Conservation (phyloP, 148 eudicot genomes). For the Rhododendron williamsianum region DNA sequence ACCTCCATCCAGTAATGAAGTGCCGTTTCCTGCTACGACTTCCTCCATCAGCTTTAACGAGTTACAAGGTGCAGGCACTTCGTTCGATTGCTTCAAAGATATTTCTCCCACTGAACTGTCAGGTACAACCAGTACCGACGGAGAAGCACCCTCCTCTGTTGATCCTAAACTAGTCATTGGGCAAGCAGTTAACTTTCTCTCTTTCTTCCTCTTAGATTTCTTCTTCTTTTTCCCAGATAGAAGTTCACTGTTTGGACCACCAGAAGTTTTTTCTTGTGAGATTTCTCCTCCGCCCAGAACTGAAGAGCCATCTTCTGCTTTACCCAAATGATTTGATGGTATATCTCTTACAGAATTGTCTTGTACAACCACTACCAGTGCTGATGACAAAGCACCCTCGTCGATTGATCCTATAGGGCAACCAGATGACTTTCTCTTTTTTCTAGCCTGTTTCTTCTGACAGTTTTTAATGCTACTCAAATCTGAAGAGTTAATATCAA, state of each 20-base stretch:
- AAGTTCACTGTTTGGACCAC: not conserved
- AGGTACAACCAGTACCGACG: not conserved
- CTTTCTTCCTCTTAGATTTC: slow-evolving; percentile 1
- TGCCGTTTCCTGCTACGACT: not conserved
- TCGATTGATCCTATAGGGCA: not conserved
- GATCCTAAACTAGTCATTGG: not conserved
- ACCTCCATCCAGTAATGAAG: not conserved
- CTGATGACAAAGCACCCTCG: not conserved
- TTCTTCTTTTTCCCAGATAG: not conserved
- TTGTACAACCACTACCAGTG: not conserved
- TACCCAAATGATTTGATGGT: not conserved
- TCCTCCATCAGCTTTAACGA: not conserved
- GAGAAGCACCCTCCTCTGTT: not conserved
- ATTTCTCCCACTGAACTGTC: not conserved
- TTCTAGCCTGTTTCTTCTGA: not conserved
- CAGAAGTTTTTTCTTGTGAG: not conserved
- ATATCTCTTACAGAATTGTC: not conserved
- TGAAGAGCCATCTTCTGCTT: slow-evolving; percentile 8
- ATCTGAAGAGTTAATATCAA: slow-evolving; percentile 2
- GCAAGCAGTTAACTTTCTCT: not conserved
- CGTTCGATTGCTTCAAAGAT: not conserved
- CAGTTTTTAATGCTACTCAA: not conserved
- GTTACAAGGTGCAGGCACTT: not conserved
- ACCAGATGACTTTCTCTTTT: not conserved
- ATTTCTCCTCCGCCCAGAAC: not conserved